These are phyloP conservation scores for Xerocomus potaroensis DNA, from an alignment of 768 basidiomycete genomes.

Conservation along the genomic window DNA sequence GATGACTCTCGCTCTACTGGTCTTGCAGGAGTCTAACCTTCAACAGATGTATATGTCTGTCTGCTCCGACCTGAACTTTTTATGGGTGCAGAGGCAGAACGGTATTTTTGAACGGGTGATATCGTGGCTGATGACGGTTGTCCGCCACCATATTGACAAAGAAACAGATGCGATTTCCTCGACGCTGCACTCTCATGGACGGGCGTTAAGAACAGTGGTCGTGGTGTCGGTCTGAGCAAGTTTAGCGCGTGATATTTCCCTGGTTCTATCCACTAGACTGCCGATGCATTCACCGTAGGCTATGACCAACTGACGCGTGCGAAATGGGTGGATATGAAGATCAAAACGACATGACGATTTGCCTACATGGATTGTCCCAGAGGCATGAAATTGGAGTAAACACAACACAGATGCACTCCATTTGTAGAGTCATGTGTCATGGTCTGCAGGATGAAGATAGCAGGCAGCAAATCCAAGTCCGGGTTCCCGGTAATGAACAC, in stretches of 20 bases:
- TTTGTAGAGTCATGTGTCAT: too few relatives aligned
- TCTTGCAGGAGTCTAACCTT: too few relatives aligned
- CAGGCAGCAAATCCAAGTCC: conserved; percentile 3
- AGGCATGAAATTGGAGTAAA: too few relatives aligned
- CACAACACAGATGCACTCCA: background rate
- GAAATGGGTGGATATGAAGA: conserved; percentile 82
- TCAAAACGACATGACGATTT: conserved; percentile 42
- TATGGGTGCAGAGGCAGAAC: too few relatives aligned
- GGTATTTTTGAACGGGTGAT: conserved; percentile 83
- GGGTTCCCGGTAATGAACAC: background rate
- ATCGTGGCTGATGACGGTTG: background rate
- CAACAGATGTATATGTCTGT: too few relatives aligned
- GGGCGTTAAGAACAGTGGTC: conserved; percentile 89
- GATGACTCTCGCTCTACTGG: too few relatives aligned
- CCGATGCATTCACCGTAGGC: conserved; percentile 38
- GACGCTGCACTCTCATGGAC: conserved; percentile 96
- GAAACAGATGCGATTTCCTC: conserved; percentile 73
- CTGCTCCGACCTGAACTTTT: too few relatives aligned
- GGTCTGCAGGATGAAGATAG: background rate
- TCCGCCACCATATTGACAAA: background rate
- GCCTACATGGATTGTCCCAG: too few relatives aligned
- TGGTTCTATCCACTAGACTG: background rate
- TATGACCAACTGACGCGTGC: conserved; percentile 82
- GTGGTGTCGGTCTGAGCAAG: conserved; percentile 86
- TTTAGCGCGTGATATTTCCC: conserved; percentile 55